A percentile compares a stretch with the other conserved stretches of the same genome.
phyloP scores from a whole-genome alignment of 225 moss, liverwort and hornwort species.

The Asterella californica region DNA sequence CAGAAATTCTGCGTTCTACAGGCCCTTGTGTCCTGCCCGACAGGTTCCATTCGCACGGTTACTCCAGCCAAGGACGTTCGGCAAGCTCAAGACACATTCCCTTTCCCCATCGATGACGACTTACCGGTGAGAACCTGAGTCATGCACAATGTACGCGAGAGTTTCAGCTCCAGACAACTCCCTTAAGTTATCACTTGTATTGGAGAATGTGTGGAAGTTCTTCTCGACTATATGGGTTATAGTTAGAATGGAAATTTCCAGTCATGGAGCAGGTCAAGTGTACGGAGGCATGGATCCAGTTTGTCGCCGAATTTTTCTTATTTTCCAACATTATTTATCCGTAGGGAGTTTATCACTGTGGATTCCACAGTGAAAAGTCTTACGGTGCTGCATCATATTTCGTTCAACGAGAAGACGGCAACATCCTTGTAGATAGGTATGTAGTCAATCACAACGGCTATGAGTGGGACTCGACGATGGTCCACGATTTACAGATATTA shows the following conservation, averaged over 20 bases:
- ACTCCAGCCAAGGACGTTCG: slow-evolving; percentile 59
- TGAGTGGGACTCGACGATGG: not conserved
- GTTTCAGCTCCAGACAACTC: not conserved
- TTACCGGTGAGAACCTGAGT: slow-evolving; percentile 24
- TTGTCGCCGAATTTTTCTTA: not conserved
- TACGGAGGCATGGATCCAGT: not conserved
- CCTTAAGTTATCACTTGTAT: too few species aligned
- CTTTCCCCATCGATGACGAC: slow-evolving; percentile 51
- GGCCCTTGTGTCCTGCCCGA: slow-evolving; percentile 73
- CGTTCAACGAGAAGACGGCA: slow-evolving; percentile 65
- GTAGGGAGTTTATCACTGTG: slow-evolving; percentile 81
- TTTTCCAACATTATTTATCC: not conserved
- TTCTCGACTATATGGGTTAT: too few species aligned
- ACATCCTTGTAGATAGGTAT: slow-evolving; percentile 87
- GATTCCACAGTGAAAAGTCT: slow-evolving; percentile 73
- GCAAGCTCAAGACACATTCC: slow-evolving; percentile 60
- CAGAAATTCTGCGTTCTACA: slow-evolving; percentile 15
- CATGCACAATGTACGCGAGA: not conserved
- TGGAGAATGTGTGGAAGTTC: too few species aligned
- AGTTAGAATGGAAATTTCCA: too few species aligned
- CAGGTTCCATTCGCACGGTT: slow-evolving; percentile 66
- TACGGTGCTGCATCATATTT: slow-evolving; percentile 69
- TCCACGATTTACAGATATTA: too few species aligned
- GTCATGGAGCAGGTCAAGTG: too few species aligned
- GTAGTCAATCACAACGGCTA: not conserved